Evolutionary conservation across 2,329 filamentous ascomycete genomes (phyloP), one percentile per base, ranked within the genome.

Genomic region (Arthrobotrys musiformis): DNA sequence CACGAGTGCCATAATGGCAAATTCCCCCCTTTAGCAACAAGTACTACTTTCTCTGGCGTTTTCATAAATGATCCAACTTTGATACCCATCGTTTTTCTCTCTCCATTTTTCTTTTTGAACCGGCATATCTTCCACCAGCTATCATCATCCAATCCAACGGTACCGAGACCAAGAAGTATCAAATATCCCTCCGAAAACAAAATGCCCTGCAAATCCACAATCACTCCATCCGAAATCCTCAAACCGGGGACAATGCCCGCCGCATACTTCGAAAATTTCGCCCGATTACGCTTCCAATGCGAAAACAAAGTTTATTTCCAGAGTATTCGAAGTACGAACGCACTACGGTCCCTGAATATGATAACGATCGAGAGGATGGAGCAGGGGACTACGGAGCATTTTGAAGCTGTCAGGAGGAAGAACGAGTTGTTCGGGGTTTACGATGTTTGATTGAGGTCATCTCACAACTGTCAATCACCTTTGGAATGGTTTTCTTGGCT

Each of bases 191-290:
- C n/a, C 30, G 5, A 56, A 22, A 11, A n/a, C 24, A 37, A 17
- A 46, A 70, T 70, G 67, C 67, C 67, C 7, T 70, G 67, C 44
- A 70, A 70, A 56, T 62, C 67, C n/a, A 54, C 56, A n/a, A 28
- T 46, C 44, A 24, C 15, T 0, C 67, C 67, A 1, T 62, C 67
- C 9, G 56, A 70, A 7, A 24, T 62, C 24, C 44, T 63, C 11
- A 13, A 44, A 9, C 54, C 30, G 4, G 24, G 37, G 22, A 26
- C 33, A 28, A 24, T 37, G 4, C 28, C 46, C 5, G 2, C 7
- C 8, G 2, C 4, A 19, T 44, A 54, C 15, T 46, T 46, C 33
- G 44, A 63, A 17, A 62, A 24, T 9, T 35, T 54, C 24, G 42
- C 54, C 11, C 17, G 22, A 15, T 4, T 63, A 7, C 67, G 67